phyloP scores from a whole-genome alignment of 768 basidiomycete species.

The Amylocystis lapponica region DNA sequence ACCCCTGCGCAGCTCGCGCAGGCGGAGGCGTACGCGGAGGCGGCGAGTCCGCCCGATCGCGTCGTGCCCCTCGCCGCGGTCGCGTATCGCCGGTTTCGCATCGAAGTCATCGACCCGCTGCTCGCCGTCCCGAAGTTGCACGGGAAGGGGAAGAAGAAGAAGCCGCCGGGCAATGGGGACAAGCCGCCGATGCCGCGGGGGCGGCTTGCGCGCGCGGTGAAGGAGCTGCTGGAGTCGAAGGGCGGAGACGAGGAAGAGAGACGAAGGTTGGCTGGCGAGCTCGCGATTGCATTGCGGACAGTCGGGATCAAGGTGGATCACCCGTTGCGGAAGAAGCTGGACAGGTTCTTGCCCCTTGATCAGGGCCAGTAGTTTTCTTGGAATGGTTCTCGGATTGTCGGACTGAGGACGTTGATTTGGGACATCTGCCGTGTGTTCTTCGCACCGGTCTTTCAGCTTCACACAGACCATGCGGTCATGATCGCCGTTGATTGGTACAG shows the following conservation, averaged over 20 bases:
- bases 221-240: slow-evolving; percentile 53
- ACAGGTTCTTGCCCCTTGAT: slow-evolving; percentile 41
- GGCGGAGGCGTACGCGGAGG: slow-evolving; percentile 70
- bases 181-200: slow-evolving; percentile 49
- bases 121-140: slow-evolving; percentile 63
- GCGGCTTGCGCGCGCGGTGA: slow-evolving; percentile 62
- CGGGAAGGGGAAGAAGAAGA: slow-evolving; percentile 43
- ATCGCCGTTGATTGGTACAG: background rate
- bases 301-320: slow-evolving; percentile 59
- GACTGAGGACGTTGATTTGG: too few species aligned
- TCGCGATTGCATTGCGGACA: slow-evolving; percentile 44
- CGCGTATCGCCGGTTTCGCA: slow-evolving; percentile 66
- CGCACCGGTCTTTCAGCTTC: too few species aligned
- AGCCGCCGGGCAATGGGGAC: slow-evolving; percentile 33
- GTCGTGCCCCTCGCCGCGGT: slow-evolving; percentile 59
- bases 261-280: slow-evolving; percentile 39
- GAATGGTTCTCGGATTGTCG: background rate
- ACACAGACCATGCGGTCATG: background rate
- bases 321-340: slow-evolving; percentile 61
- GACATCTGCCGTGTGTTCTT: too few species aligned
- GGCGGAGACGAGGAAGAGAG: slow-evolving; percentile 42
- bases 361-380: background rate
- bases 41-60: slow-evolving; percentile 62
- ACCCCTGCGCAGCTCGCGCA: slow-evolving; percentile 40
- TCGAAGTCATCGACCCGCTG: slow-evolving; percentile 65